Conservation (phyloP, 208 protist species). For the Lotmaria passim region DNA sequence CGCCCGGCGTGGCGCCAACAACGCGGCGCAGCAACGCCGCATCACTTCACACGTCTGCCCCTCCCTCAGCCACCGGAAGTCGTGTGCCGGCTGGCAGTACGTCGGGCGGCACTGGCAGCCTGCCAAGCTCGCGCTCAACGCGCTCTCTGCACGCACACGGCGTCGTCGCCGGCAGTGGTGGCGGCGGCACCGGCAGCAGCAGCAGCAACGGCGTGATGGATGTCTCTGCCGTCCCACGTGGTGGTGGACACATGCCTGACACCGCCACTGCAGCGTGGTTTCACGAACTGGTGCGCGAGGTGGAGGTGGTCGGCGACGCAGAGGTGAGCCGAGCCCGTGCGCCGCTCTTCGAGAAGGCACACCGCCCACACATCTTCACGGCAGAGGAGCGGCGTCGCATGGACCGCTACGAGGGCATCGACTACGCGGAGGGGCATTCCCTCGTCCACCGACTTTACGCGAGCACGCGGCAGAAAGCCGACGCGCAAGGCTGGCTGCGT, state of each 20-base stretch:
- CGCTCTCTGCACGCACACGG: constrained; percentile 5
- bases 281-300: constrained; percentile 43
- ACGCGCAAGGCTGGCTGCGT: constrained; percentile 54
- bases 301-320: constrained; percentile 55
- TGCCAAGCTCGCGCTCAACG: constrained; percentile 5
- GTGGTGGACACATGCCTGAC: constrained; percentile 22
- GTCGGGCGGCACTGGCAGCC: neutral
- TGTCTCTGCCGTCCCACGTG: neutral
- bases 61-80: neutral
- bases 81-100: neutral
- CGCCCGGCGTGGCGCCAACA: neutral
- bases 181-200: neutral
- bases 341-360: constrained; percentile 55
- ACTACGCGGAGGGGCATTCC: constrained; percentile 71
- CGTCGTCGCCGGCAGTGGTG: neutral
- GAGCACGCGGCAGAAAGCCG: constrained; percentile 17
- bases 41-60: neutral
- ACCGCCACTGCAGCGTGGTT: constrained; percentile 56
- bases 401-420: constrained; percentile 83
- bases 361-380: constrained; percentile 62
- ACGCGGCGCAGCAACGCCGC: neutral
- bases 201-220: neutral
- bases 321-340: constrained; percentile 46
- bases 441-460: constrained; percentile 50
- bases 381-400: constrained; percentile 68